These are phyloP conservation scores for Lophiostoma macrostomum DNA, from an alignment of 495 filamentous ascomycete genomes.

Conservation along the genomic window DNA sequence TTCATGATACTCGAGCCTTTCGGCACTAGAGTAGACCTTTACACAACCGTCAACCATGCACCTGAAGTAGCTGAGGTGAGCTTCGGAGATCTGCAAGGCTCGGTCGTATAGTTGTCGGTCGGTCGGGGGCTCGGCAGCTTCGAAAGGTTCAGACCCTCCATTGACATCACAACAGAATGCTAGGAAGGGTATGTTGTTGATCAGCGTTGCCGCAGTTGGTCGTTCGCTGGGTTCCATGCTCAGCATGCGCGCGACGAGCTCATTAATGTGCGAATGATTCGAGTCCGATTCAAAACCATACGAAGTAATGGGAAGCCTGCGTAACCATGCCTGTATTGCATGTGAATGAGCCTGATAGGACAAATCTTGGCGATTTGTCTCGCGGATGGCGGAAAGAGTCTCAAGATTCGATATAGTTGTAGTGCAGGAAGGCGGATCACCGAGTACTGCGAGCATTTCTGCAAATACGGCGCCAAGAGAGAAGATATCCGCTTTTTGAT, in stretches of 20 bases:
- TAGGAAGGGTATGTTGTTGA: constrained; percentile 9
- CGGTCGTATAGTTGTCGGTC: constrained; percentile 7
- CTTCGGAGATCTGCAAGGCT: constrained; percentile 2
- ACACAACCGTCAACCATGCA: constrained; percentile 13
- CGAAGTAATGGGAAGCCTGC: not conserved
- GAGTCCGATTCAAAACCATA: constrained; percentile 11
- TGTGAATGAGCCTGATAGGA: not conserved
- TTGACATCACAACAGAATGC: constrained; percentile 14
- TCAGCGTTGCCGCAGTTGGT: not conserved
- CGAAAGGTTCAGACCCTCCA: constrained; percentile 8
- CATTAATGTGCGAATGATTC: not conserved
- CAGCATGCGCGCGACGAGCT: constrained; percentile 12
- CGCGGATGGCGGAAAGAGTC: not conserved
- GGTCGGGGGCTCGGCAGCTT: not conserved
- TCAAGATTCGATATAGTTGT: no score
- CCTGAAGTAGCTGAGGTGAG: not conserved
- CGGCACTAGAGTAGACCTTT: constrained; percentile 4
- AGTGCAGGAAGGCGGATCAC: no score
- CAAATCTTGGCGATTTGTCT: not conserved
- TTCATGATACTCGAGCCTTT: not conserved
- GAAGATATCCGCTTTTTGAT: constrained; percentile 22
- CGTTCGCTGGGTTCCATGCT: not conserved
- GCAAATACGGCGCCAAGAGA: constrained; percentile 21
- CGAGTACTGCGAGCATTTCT: constrained; percentile 16
- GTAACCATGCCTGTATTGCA: not conserved